Conservation (phyloP, 352 stramenopile genomes). For the Phytopythium vexans region DNA sequence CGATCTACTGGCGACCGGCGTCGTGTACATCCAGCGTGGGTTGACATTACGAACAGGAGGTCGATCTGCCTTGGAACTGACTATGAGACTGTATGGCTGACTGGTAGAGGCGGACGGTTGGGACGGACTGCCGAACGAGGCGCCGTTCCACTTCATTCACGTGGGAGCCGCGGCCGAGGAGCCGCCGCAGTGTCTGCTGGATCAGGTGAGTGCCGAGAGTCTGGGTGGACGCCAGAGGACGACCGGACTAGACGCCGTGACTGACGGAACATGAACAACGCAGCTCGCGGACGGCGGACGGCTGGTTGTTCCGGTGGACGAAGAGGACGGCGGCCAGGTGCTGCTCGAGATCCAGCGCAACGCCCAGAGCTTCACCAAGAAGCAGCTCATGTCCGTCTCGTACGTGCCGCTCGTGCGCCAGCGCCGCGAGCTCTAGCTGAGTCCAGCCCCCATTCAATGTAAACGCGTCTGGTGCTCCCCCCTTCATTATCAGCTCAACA, state of each 20-base stretch:
- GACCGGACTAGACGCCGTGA: background rate
- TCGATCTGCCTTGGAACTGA: background rate
- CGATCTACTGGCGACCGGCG: constrained; percentile 69
- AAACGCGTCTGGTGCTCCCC: too few species aligned
- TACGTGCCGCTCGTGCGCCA: constrained; percentile 78
- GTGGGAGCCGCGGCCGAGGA: constrained; percentile 92
- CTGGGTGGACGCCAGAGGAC: background rate
- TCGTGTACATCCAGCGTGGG: constrained; percentile 52
- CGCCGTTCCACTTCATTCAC: constrained; percentile 96
- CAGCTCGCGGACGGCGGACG: constrained; percentile 72
- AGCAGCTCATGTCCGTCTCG: constrained; percentile 63
- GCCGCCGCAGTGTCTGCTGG: constrained; percentile 86
- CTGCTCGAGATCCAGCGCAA: constrained; percentile 74
- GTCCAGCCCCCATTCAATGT: too few species aligned
- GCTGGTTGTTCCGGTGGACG: constrained; percentile 92
- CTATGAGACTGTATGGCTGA: background rate
- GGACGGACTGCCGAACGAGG: constrained; percentile 84
- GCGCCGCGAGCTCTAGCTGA: constrained; percentile 30
- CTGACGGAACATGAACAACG: background rate
- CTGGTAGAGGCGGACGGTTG: constrained; percentile 85
- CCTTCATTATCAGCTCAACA: constrained; percentile 1
- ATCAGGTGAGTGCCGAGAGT: constrained; percentile 55
- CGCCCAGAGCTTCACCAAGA: constrained; percentile 35
- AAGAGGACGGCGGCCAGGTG: constrained; percentile 53
- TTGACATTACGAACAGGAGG: background rate